Evolutionary conservation across 108 stramenopile species (phyloP).

Genomic region (Stephanodiscus triporus): DNA sequence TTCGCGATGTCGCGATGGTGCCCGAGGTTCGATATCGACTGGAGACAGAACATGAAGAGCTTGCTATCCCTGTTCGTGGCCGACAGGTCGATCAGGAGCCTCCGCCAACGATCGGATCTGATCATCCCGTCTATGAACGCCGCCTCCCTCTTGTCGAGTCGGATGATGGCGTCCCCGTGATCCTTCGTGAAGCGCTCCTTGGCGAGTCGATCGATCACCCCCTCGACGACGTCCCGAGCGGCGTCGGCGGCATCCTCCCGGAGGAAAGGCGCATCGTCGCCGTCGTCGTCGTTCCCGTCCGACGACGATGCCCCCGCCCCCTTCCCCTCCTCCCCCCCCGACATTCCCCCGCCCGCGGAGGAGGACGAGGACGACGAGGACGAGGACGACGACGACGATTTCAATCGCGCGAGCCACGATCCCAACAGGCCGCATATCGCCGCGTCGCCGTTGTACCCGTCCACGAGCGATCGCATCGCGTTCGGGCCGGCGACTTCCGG

Average conservation of each 20-base stretch:
- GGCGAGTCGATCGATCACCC: conserved; percentile 65
- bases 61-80: conserved; percentile 78
- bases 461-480: conserved; percentile 66
- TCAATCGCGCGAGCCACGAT: conserved; percentile 76
- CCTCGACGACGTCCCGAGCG: conserved; percentile 66
- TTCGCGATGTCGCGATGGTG: conserved; percentile 87
- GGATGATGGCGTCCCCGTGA: conserved; percentile 71
- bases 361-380: no score
- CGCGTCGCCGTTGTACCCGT: conserved; percentile 71
- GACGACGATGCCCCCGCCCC: neutral
- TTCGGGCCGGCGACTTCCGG: conserved; percentile 58
- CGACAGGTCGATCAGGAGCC: conserved; percentile 83
- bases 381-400: conserved; percentile 28
- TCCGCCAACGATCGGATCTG: conserved; percentile 74
- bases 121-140: conserved; percentile 89
- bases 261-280: neutral
- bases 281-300: conserved; percentile 10
- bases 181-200: conserved; percentile 79
- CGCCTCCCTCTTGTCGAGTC: conserved; percentile 67
- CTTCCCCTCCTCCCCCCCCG: neutral
- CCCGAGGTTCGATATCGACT: conserved; percentile 77
- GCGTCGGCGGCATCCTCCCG: conserved; percentile 54
- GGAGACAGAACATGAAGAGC: conserved; percentile 78
- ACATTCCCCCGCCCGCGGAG: neutral
- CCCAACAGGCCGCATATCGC: conserved; percentile 79